Evolutionary conservation across 2,329 filamentous ascomycete species (phyloP).

Genomic region (Incumbomyces delicatus): DNA sequence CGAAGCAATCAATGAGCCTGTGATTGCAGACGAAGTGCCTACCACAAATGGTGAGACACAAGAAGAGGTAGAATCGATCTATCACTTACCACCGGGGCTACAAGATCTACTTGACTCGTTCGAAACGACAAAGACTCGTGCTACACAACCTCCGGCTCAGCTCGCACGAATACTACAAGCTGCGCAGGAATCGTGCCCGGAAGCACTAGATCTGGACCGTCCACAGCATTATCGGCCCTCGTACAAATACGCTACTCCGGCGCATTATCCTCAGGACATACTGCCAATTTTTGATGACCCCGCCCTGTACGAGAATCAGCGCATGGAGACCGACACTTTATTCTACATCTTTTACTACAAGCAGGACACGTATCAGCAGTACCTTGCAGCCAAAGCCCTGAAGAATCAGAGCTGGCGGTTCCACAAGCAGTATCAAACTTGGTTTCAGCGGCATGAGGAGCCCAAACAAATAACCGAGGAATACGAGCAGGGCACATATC

Average conservation of each 20-base stretch:
- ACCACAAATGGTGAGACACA: conserved; percentile 44
- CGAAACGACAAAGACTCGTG: conserved; percentile 67
- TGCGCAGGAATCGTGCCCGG: conserved; percentile 65
- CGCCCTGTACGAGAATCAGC: conserved; percentile 60
- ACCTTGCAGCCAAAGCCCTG: conserved; percentile 86
- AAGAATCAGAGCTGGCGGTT: conserved; percentile 99
- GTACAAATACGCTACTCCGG: conserved; percentile 64
- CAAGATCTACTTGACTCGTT: conserved; percentile 88
- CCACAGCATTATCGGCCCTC: conserved; percentile 78
- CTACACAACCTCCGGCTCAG: conserved; percentile 51
- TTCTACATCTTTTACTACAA: conserved; percentile 99
- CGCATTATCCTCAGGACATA: conserved; percentile 89
- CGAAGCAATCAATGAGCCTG: conserved; percentile 26
- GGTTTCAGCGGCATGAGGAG: conserved; percentile 98
- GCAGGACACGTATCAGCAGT: conserved; percentile 91
- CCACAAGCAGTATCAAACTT: conserved; percentile 98
- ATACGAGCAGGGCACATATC: conserved; percentile 96
- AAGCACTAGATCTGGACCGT: conserved; percentile 68
- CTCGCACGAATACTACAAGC: conserved; percentile 65
- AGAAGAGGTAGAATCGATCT: conserved; percentile 67
- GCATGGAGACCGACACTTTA: conserved; percentile 88
- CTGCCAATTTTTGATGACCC: conserved; percentile 85
- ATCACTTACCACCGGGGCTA: conserved; percentile 79
- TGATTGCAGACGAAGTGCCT: conserved; percentile 30
- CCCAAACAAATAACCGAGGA: conserved; percentile 98